Evolutionary conservation across 2,329 filamentous ascomycete genomes (phyloP), one percentile per base, ranked within the genome.

Genomic region (Phialemoniopsis sp.): DNA sequence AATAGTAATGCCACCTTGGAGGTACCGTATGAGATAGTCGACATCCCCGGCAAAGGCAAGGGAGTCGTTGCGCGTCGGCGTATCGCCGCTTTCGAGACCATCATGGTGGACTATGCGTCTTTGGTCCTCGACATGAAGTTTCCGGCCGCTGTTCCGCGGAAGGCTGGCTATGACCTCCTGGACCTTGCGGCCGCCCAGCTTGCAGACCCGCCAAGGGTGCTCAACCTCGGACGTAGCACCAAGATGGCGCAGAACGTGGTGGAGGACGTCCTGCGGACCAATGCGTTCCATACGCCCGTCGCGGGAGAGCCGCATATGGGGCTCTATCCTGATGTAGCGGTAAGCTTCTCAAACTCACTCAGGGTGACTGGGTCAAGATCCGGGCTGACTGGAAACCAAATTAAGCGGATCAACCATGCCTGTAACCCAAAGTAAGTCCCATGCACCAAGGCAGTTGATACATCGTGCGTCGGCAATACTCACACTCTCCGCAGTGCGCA

Each of bases 221-320:
- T 54, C 17, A 37, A 37, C 2, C 49, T 63, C 14, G 57, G 52
- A 13, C 44, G 51, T 32, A 59, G 52, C 28, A 61, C 46, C 38
- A 38, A 45, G 2, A 38, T 46, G 8, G 55, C 58, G 1, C 43
- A 38, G 13, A 54, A 62, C 37, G 46, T 50, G 6, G 40, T 64
- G 4, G 59, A 64, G 46, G 55, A 63, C 29, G 46, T 63, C 5
- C 37, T 63, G 39, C 47, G 59, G 40, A 62, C 59, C 4, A 64
- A 65, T 39, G 48, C 56, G 3, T 58, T 63, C 32, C 43, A 49
- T 5, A 54, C 52, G 5, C 38, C 44, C 12, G 29, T 63, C 3
- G 51, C 50, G 2, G 52, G 44, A 6, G 43, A 41, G 26, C 14
- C 38, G 26, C 44, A 52, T 32, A 51, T 54, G 45, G 51, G 29